phyloP scores from a whole-genome alignment of 1,284 basidiomycete species.

The Spongiforma sp. region DNA sequence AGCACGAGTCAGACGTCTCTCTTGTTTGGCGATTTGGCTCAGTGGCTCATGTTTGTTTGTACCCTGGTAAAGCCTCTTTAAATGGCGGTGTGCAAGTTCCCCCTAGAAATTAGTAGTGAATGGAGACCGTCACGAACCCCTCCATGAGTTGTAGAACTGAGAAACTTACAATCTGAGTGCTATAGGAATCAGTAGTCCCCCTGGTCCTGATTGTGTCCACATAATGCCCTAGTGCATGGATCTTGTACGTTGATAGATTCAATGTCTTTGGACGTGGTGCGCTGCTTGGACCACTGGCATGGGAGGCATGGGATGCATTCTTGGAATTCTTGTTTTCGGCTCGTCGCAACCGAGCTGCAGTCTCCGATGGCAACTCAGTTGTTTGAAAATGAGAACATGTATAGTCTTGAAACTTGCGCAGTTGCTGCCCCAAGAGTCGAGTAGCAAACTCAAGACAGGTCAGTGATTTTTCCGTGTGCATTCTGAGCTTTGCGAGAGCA shows the following conservation, averaged over 20 bases:
- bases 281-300: neutral
- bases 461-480: conserved; percentile 24
- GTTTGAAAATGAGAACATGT: conserved; percentile 7
- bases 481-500: conserved; percentile 28
- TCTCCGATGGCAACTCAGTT: conserved; percentile 14
- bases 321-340: neutral
- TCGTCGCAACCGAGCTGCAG: neutral
- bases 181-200: conserved; percentile 29
- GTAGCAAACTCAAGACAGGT: neutral
- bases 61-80: conserved; percentile 20
- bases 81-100: conserved; percentile 10
- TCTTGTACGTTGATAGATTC: too few relatives aligned
- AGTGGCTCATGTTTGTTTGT: conserved; percentile 14
- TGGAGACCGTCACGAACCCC: too few relatives aligned
- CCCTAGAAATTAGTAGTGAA: conserved; percentile 9
- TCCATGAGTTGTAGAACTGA: too few relatives aligned
- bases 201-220: conserved; percentile 11
- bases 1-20: conserved; percentile 3
- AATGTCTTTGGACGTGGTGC: conserved; percentile 17
- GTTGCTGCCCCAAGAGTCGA: too few relatives aligned
- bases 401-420: neutral
- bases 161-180: neutral
- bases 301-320: too few relatives aligned
- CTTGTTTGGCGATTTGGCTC: conserved; percentile 16
- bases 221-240: conserved; percentile 28